Conservation (phyloP, 164 flowering plant genomes). For the Kalanchoe fedtschenkoi region DNA sequence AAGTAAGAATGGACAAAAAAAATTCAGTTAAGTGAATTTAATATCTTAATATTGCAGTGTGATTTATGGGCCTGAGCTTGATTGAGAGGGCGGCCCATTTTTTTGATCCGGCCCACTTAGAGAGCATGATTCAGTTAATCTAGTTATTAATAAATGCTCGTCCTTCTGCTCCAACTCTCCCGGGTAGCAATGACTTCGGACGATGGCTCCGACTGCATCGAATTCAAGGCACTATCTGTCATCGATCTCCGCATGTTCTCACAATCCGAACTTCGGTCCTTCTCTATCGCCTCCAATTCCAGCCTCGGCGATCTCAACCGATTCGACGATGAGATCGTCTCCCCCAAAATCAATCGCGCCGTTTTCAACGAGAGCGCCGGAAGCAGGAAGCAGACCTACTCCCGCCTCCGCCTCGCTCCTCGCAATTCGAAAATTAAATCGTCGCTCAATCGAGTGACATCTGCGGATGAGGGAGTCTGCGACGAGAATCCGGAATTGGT, state of each 20-base stretch:
- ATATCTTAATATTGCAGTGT: no score
- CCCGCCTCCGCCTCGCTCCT: constrained; percentile 74
- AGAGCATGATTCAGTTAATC: no score
- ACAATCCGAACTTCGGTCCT: constrained; percentile 57
- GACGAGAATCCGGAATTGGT: constrained; percentile 26
- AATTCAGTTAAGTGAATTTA: no score
- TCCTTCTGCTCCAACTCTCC: no score
- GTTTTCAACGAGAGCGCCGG: constrained; percentile 87
- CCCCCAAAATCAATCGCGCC: constrained; percentile 72
- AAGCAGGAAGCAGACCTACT: constrained; percentile 78
- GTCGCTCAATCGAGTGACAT: constrained; percentile 2
- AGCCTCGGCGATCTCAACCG: constrained; percentile 6
- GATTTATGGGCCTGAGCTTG: no score
- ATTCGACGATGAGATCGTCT: constrained; percentile 23
- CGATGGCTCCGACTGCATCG: background rate
- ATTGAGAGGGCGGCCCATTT: no score
- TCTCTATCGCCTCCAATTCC: constrained; percentile 35
- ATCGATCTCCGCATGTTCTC: constrained; percentile 68
- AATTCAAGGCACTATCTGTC: constrained; percentile 29
- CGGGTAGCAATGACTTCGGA: background rate
- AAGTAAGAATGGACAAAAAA: no score
- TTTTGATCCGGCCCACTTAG: no score
- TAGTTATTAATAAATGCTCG: no score
- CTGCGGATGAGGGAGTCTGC: constrained; percentile 20
- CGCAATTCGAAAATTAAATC: constrained; percentile 19